Conservation (phyloP, 495 filamentous ascomycete species). For the Arthonia radiata region DNA sequence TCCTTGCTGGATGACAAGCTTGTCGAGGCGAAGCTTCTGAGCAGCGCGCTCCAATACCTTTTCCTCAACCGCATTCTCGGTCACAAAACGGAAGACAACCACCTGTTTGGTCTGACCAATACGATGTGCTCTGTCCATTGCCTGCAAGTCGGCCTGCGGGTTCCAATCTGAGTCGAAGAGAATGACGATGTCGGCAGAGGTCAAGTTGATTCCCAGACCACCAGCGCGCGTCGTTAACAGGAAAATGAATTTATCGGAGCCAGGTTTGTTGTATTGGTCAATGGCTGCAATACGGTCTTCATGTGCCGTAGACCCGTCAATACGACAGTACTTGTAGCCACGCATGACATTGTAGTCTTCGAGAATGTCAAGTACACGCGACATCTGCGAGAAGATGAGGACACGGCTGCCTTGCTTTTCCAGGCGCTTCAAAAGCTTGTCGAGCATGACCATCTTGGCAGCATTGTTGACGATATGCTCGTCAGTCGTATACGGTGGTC, state of each 20-base stretch:
- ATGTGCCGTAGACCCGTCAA: conserved; percentile 90
- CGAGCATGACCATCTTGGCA: conserved; percentile 93
- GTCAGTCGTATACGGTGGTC: conserved; percentile 92
- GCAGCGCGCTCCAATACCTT: conserved; percentile 94
- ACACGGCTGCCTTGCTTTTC: conserved; percentile 70
- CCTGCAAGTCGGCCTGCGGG: conserved; percentile 91
- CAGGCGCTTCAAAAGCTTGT: conserved; percentile 71
- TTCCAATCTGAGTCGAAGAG: conserved; percentile 99
- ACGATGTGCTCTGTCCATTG: conserved; percentile 95
- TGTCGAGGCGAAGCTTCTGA: conserved; percentile 89
- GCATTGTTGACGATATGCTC: conserved; percentile 86
- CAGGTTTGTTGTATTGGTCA: conserved; percentile 92
- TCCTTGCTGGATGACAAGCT: conserved; percentile 98
- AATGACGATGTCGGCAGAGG: conserved; percentile 83
- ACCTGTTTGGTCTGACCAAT: conserved; percentile 99
- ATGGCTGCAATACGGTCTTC: conserved; percentile 95
- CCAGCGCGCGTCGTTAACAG: conserved; percentile 91
- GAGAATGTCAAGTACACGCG: conserved; percentile 82
- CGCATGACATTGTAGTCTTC: conserved; percentile 97
- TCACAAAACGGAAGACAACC: conserved; percentile 84
- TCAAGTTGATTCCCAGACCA: conserved; percentile 96
- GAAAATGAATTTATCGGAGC: conserved; percentile 92
- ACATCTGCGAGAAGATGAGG: conserved; percentile 99
- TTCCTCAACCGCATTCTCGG: conserved; percentile 94
- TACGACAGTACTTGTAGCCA: conserved; percentile 86